These are phyloP conservation scores for Thyridium curvatum DNA, from an alignment of 2,329 filamentous ascomycete species.

Conservation along the genomic window DNA sequence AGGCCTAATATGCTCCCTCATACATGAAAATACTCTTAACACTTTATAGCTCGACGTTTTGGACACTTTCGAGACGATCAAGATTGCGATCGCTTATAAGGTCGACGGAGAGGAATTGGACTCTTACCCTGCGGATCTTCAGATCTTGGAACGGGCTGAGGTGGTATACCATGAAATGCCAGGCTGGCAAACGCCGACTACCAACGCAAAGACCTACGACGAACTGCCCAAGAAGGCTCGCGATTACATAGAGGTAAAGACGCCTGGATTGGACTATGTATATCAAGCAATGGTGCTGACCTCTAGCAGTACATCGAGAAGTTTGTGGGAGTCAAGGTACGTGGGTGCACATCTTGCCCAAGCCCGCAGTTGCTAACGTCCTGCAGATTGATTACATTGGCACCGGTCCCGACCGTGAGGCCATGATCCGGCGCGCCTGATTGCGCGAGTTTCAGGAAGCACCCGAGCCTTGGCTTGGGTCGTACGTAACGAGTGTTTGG, in stretches of 20 bases:
- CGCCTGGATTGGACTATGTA: too few relatives aligned
- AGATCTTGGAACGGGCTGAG: conserved; percentile 50
- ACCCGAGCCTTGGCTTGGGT: conserved; percentile 5
- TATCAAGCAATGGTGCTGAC: too few relatives aligned
- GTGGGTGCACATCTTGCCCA: conserved; percentile 8
- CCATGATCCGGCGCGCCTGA: conserved; percentile 42
- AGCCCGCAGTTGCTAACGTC: conserved; percentile 12
- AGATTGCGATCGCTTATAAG: conserved; percentile 67
- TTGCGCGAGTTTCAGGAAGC: conserved; percentile 4
- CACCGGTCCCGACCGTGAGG: conserved; percentile 58
- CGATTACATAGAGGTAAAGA: conserved; percentile 61
- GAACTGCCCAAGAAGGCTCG: conserved; percentile 59
- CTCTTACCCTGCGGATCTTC: conserved; percentile 60
- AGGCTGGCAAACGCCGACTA: conserved; percentile 63
- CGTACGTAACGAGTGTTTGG: conserved; percentile 6
- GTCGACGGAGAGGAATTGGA: conserved; percentile 41
- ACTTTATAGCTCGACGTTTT: conserved; percentile 59
- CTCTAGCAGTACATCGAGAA: conserved; percentile 60
- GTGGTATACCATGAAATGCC: conserved; percentile 63
- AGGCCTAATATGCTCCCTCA: conserved; percentile 2
- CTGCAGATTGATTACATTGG: conserved; percentile 61
- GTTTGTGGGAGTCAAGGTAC: conserved; percentile 51
- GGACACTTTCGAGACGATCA: conserved; percentile 68
- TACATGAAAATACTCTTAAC: conserved; percentile 23
- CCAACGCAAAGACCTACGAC: conserved; percentile 50